Conservation (phyloP, 148 eudicot genomes). For the Talinum fruticosum region DNA sequence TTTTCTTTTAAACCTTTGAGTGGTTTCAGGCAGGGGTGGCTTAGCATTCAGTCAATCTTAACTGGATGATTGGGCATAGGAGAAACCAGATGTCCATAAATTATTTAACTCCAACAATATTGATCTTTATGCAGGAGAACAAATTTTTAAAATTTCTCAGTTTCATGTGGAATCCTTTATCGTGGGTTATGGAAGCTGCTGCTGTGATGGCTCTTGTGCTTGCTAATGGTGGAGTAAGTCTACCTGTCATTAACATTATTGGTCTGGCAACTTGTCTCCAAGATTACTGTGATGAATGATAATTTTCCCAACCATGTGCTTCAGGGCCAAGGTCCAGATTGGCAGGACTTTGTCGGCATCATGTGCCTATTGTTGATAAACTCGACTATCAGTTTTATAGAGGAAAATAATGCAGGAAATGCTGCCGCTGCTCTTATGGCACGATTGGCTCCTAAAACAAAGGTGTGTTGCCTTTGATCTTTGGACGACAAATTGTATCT, state of each 20-base stretch:
- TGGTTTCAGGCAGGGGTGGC: not conserved
- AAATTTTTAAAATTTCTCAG: constrained; percentile 69
- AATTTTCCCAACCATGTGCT: constrained; percentile 3
- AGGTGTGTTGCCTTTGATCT: constrained; percentile 32
- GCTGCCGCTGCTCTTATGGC: constrained; percentile 78
- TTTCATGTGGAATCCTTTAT: constrained; percentile 86
- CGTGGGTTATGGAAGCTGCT: constrained; percentile 89
- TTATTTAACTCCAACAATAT: not conserved
- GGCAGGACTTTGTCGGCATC: constrained; percentile 78
- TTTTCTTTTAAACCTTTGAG: too few species aligned
- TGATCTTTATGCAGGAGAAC: constrained; percentile 51
- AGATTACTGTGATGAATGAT: not conserved
- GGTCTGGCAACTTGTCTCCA: not conserved
- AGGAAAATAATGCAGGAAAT: constrained; percentile 79
- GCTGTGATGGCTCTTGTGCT: constrained; percentile 74
- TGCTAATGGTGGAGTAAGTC: constrained; percentile 78
- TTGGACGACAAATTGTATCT: not conserved
- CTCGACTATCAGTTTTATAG: constrained; percentile 69
- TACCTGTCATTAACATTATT: constrained; percentile 16
- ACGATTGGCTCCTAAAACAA: constrained; percentile 63
- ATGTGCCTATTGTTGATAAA: constrained; percentile 54
- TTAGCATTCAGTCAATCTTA: not conserved
- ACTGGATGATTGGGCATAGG: not conserved
- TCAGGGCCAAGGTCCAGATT: constrained; percentile 70
- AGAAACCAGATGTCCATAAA: not conserved